These are phyloP conservation scores for Melocanna baccifera DNA, from an alignment of 176 grass and related monocot species.

Conservation along the genomic window DNA sequence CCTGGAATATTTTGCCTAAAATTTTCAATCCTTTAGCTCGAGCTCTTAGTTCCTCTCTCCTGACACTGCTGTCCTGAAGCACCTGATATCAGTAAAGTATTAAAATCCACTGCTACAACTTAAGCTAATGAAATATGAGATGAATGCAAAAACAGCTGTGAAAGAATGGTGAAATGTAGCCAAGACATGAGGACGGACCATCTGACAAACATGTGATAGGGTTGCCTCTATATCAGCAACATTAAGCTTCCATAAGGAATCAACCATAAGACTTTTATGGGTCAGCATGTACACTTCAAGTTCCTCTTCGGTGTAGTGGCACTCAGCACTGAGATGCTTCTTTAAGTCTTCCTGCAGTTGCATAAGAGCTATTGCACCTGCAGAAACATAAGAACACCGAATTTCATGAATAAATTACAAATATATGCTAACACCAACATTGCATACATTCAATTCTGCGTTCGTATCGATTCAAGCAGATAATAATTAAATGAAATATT, in stretches of 20 bases:
- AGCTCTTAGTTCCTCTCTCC: slow-evolving; percentile 75
- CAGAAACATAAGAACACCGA: slow-evolving; percentile 23
- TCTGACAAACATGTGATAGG: slow-evolving; percentile 76
- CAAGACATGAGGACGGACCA: slow-evolving; percentile 48
- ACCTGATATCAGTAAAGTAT: slow-evolving; percentile 50
- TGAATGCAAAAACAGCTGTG: neutral
- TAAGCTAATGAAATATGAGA: neutral
- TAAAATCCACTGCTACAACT: slow-evolving; percentile 19
- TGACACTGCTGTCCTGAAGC: slow-evolving; percentile 69
- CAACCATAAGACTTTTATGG: slow-evolving; percentile 78
- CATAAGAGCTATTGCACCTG: slow-evolving; percentile 90
- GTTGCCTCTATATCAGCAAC: slow-evolving; percentile 96
- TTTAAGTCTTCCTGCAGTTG: slow-evolving; percentile 90
- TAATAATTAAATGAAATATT: neutral
- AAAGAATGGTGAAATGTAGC: neutral
- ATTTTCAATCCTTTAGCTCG: slow-evolving; percentile 95
- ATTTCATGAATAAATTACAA: neutral
- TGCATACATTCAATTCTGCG: neutral
- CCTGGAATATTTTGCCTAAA: slow-evolving; percentile 94
- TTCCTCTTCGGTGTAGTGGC: slow-evolving; percentile 70
- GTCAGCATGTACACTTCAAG: slow-evolving; percentile 73
- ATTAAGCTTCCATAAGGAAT: slow-evolving; percentile 98
- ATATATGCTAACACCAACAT: neutral
- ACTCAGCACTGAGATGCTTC: slow-evolving; percentile 67
- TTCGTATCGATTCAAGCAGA: neutral